Evolutionary conservation across 108 stramenopile genomes (phyloP), one percentile per base, ranked within the genome.

Genomic region (Chaetoceros muelleri): DNA sequence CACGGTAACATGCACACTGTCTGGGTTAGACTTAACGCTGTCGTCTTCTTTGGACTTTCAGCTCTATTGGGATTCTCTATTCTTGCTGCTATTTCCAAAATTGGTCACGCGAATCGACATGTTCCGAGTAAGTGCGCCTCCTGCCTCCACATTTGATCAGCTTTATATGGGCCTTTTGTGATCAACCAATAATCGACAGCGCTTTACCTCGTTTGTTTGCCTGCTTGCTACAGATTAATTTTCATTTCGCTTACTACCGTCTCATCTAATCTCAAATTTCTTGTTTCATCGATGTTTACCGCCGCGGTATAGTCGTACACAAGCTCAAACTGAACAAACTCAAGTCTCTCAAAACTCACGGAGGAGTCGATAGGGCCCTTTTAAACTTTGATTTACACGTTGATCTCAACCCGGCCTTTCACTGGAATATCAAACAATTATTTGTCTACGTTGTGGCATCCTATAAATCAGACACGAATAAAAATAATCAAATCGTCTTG

Each of bases 381-480:
- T 62, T 98, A 16, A 79, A 72, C 31, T 94, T 98, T 67, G 95
- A 98, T 67, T 54, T 98, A 26, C 70, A 93, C 48, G 97, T 88
- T 30, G 98, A 98, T 57, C 75, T 98, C 70, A 61, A 62, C 44
- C 96, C 96, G 0, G 96, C 96, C 23, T 98, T 97, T 72, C 95
- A 98, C 69, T 98, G 98, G 98, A 98, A 98, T 60, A 79, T 97
- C 31, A 97, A 98, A 69, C 91, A 96, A 71, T 56, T 96, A 10
- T 94, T 96, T 69, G 90, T 92, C 2, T 96, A 90, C 46, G 87
- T 95, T 0, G 85, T 96, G 1, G 98, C 95, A 0, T 71, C 82
- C 18, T 98, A 96, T 67, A 74, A 79, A 2, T 93, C 92, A 20
- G 46, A 79, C 3, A 69, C 67, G 3, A 95, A 94, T 47, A 70